Evolutionary conservation across 306 rosid genomes (phyloP).

Genomic region (Aeschynomene evenia): DNA sequence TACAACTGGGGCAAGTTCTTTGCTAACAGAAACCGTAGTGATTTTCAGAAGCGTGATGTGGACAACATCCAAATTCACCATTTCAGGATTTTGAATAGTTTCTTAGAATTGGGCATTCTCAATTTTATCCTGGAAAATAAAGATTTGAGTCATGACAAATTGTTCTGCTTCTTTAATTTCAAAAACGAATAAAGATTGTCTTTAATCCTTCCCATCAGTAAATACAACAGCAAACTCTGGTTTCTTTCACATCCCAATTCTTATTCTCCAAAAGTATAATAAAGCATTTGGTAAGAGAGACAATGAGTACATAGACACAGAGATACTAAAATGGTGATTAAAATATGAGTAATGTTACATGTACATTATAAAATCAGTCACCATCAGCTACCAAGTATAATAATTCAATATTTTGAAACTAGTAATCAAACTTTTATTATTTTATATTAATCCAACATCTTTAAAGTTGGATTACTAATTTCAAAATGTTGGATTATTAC

Average conservation of each 20-base stretch:
- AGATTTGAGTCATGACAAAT: not conserved
- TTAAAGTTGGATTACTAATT: too few species aligned
- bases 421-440: too few species aligned
- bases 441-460: too few species aligned
- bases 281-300: too few species aligned
- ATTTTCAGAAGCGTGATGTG: slow-evolving; percentile 60
- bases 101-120: not conserved
- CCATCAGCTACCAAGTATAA: too few species aligned
- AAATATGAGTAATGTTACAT: too few species aligned
- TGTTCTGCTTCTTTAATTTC: not conserved
- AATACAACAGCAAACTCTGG: not conserved
- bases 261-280: not conserved
- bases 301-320: too few species aligned
- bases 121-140: not conserved
- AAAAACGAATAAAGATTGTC: not conserved
- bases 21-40: slow-evolving; percentile 58
- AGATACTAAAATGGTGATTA: too few species aligned
- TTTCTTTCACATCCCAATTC: not conserved
- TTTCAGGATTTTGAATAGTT: slow-evolving; percentile 39
- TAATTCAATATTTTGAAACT: too few species aligned
- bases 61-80: slow-evolving; percentile 73
- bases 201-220: not conserved
- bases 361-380: too few species aligned
- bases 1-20: slow-evolving; percentile 63
- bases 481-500: too few species aligned